Conservation (phyloP, 257 asterid species). For the Nicotiana tomentosiformis region DNA sequence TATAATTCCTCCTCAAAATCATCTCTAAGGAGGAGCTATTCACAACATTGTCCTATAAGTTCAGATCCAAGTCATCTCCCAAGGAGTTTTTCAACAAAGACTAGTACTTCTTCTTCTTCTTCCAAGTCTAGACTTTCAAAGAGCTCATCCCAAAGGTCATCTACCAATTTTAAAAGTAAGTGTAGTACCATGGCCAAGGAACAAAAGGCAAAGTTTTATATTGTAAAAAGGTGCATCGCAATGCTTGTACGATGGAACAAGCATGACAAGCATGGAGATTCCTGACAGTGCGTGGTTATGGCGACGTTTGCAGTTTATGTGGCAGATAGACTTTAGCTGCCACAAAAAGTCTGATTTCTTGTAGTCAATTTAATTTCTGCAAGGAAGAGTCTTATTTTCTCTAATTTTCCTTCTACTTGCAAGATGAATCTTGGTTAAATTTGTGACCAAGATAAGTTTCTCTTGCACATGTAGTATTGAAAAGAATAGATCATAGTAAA, state of each 20-base stretch:
- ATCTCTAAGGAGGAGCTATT: slow-evolving; percentile 10
- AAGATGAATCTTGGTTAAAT: not conserved
- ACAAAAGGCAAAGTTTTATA: slow-evolving; percentile 6
- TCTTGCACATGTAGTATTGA: too few relatives aligned
- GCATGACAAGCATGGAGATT: slow-evolving; percentile 5
- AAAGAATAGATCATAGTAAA: not conserved
- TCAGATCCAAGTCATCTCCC: slow-evolving; percentile 7
- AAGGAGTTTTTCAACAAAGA: slow-evolving; percentile 9
- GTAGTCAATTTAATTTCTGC: not conserved
- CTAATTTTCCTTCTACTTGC: not conserved
- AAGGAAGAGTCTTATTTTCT: not conserved
- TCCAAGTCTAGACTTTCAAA: slow-evolving; percentile 5
- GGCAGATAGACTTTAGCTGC: not conserved
- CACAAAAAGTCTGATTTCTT: not conserved
- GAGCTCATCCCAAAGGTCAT: slow-evolving; percentile 4
- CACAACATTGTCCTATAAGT: slow-evolving; percentile 8
- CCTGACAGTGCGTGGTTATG: not conserved
- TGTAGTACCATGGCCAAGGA: slow-evolving; percentile 8
- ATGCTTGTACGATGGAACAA: slow-evolving; percentile 14
- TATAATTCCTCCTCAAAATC: slow-evolving; percentile 1
- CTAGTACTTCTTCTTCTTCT: not conserved
- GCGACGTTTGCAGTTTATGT: too few relatives aligned
- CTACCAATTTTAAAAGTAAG: slow-evolving; percentile 8
- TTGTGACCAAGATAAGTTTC: not conserved
- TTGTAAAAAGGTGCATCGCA: not conserved